Percentiles rank a stretch among this genome's conserved stretches.
phyloP scores from a whole-genome alignment of 345 rosid genomes.

The Luvunga scandens region DNA sequence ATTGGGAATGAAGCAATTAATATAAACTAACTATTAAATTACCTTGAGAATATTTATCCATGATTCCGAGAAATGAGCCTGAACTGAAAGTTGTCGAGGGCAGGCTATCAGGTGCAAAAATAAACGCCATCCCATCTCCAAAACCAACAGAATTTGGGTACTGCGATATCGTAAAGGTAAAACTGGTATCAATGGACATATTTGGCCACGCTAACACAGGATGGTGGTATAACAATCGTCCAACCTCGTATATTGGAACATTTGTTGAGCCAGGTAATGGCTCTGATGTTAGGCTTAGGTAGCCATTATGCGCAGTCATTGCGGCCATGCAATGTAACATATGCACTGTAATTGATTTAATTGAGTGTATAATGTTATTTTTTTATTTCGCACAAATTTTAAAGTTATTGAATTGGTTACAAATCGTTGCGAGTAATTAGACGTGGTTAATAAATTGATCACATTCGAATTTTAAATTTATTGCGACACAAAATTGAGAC shows the following conservation, averaged over 20 bases:
- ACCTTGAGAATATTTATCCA: constrained; percentile 33
- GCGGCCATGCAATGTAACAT: no score
- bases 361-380: no score
- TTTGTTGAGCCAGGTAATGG: neutral
- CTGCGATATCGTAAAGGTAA: neutral
- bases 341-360: no score
- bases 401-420: no score
- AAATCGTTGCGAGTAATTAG: no score
- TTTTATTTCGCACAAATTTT: no score
- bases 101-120: neutral
- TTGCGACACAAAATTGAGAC: no score
- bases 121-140: neutral
- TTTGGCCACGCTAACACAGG: neutral
- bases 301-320: constrained; percentile 10
- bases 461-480: no score
- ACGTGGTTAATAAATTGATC: no score
- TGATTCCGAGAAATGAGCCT: constrained; percentile 36
- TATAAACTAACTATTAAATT: neutral
- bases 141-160: neutral
- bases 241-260: neutral
- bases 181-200: neutral
- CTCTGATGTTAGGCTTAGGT: constrained; percentile 29
- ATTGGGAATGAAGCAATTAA: neutral
- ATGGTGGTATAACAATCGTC: neutral
- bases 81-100: neutral